Conservation (phyloP, 2,329 filamentous ascomycete species). For the Pseudopyricularia javanii region DNA sequence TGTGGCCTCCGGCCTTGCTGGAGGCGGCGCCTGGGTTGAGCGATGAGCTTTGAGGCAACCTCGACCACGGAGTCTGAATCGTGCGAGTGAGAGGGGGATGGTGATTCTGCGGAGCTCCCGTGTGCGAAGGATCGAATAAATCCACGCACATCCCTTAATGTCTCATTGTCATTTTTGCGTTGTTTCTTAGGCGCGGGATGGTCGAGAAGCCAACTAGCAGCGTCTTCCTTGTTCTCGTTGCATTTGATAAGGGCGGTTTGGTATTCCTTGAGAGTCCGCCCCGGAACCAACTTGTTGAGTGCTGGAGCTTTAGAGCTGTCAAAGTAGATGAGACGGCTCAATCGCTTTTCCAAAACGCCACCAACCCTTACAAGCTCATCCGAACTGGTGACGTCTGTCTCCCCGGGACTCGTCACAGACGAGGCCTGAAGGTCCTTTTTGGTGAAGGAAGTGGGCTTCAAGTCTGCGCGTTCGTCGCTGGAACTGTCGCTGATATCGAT, state of each 20-base stretch:
- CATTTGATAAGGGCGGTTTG: constrained; percentile 4
- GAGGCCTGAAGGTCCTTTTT: not conserved
- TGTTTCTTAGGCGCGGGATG: not conserved
- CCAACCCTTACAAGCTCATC: not conserved
- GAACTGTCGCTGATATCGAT: constrained; percentile 39
- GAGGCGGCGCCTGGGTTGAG: constrained; percentile 13
- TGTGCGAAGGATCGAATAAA: constrained; percentile 9
- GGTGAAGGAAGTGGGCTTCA: constrained; percentile 45
- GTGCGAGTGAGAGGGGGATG: not conserved
- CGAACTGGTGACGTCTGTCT: not conserved
- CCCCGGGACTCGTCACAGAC: not conserved
- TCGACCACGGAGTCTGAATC: not conserved
- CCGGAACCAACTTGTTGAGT: constrained; percentile 1
- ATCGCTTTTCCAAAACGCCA: constrained; percentile 1
- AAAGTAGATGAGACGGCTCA: not conserved
- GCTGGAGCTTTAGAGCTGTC: not conserved
- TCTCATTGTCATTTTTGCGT: not conserved
- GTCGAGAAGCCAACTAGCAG: constrained; percentile 6
- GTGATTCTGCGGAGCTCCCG: not conserved
- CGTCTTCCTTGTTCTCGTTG: constrained; percentile 6
- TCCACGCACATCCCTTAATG: not conserved
- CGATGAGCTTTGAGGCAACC: not conserved
- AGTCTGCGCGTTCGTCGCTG: constrained; percentile 45
- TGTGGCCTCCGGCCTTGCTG: constrained; percentile 11
- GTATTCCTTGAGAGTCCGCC: constrained; percentile 2